Conservation (phyloP, 257 asterid genomes). For the Verbena officinalis region DNA sequence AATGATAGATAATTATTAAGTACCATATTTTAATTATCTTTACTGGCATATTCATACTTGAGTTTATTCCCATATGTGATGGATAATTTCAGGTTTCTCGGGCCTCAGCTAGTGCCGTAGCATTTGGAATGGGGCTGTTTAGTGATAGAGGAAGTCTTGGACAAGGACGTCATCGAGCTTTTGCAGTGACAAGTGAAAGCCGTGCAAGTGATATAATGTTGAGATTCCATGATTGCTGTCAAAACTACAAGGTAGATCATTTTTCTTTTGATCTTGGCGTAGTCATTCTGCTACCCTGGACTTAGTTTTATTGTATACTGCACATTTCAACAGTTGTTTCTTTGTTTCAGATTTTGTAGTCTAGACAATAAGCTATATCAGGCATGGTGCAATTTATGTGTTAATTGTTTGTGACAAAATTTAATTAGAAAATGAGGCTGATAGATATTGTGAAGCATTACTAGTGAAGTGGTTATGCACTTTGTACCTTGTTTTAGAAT, state of each 20-base stretch:
- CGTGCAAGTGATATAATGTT: slow-evolving; percentile 90
- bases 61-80: slow-evolving; percentile 19
- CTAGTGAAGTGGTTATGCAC: neutral
- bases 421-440: neutral
- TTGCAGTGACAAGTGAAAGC: slow-evolving; percentile 94
- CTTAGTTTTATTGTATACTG: neutral
- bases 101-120: slow-evolving; percentile 97
- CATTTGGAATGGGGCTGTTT: slow-evolving; percentile 97
- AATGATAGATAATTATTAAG: slow-evolving; percentile 1
- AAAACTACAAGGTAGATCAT: slow-evolving; percentile 80
- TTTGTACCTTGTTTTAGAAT: slow-evolving; percentile 10
- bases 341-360: slow-evolving; percentile 4
- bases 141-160: slow-evolving; percentile 86
- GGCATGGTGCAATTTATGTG: slow-evolving; percentile 14
- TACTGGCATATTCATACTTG: slow-evolving; percentile 12
- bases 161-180: slow-evolving; percentile 82
- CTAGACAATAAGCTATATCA: neutral
- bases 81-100: slow-evolving; percentile 65
- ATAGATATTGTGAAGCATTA: slow-evolving; percentile 7
- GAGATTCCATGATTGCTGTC: slow-evolving; percentile 97
- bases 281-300: slow-evolving; percentile 1
- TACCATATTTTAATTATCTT: too few species aligned
- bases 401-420: neutral
- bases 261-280: slow-evolving; percentile 1
- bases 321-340: slow-evolving; percentile 8